phyloP scores from a whole-genome alignment of 179 eudicot species.

The Spinacia oleracea region DNA sequence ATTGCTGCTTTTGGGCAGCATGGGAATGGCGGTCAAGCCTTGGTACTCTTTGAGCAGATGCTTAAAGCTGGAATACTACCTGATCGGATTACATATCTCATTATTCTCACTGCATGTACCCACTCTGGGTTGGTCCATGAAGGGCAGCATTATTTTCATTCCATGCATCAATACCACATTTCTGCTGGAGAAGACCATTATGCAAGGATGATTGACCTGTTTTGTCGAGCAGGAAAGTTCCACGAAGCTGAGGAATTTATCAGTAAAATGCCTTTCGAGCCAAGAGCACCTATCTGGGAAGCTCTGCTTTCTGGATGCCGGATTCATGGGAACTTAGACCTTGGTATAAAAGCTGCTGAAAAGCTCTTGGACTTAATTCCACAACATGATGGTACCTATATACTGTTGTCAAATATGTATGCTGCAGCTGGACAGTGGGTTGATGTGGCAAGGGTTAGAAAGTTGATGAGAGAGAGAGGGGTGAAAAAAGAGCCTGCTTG shows the following conservation, averaged over 20 bases:
- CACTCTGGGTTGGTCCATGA: constrained; percentile 67
- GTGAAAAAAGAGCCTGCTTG: constrained; percentile 82
- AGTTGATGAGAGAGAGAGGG: constrained; percentile 68
- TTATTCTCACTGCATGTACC: constrained; percentile 71
- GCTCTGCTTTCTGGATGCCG: constrained; percentile 69
- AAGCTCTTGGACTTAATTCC: constrained; percentile 46
- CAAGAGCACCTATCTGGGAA: constrained; percentile 65
- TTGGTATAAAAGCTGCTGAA: constrained; percentile 66
- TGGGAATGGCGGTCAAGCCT: constrained; percentile 58
- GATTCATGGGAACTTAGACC: constrained; percentile 55
- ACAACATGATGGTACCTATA: constrained; percentile 67
- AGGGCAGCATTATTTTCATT: constrained; percentile 52
- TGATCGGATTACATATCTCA: constrained; percentile 65
- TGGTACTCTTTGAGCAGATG: constrained; percentile 60
- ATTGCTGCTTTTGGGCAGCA: constrained; percentile 72
- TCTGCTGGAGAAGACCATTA: constrained; percentile 71
- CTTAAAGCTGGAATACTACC: constrained; percentile 49
- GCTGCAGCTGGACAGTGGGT: constrained; percentile 61
- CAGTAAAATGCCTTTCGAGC: constrained; percentile 49
- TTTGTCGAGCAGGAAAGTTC: constrained; percentile 71
- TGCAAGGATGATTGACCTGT: constrained; percentile 60
- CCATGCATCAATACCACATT: constrained; percentile 46
- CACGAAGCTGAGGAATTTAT: constrained; percentile 60
- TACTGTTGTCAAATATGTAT: constrained; percentile 64
- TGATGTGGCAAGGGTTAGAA: constrained; percentile 55